Conservation (phyloP, 163 green algal species). For the Scenedesmus sp. region DNA sequence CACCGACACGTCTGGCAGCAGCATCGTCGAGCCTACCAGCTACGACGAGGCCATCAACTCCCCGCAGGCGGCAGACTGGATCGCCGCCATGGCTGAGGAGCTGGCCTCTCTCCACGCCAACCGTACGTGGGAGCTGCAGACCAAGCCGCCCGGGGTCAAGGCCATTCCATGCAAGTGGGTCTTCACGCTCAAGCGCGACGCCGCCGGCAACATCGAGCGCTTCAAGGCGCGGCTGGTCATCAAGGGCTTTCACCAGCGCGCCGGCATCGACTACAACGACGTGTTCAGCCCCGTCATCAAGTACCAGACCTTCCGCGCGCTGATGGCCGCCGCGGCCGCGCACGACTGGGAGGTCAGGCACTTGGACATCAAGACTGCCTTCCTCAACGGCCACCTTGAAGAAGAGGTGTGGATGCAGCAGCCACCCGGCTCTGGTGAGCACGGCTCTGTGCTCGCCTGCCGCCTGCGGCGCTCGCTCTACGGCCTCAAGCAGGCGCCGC, state of each 20-base stretch:
- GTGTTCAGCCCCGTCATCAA: conserved; percentile 50
- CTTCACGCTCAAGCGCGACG: conserved; percentile 56
- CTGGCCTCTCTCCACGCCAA: conserved; percentile 33
- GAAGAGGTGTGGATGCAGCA: conserved; percentile 52
- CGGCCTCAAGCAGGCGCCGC: conserved; percentile 58
- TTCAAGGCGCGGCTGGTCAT: conserved; percentile 58
- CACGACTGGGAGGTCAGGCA: conserved; percentile 50
- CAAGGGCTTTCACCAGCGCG: conserved; percentile 23
- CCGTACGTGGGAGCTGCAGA: conserved; percentile 13
- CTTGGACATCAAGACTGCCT: conserved; percentile 60
- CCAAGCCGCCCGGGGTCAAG: conserved; percentile 21
- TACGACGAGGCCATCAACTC: conserved; percentile 1
- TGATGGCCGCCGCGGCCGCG: conserved; percentile 44
- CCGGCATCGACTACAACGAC: conserved; percentile 17
- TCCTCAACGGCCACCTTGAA: conserved; percentile 58
- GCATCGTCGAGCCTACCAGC: not conserved
- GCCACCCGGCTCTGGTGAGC: conserved; percentile 21
- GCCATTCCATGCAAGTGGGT: conserved; percentile 52
- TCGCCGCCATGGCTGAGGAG: conserved; percentile 43
- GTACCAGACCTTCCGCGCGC: conserved; percentile 27
- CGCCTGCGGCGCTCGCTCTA: conserved; percentile 58
- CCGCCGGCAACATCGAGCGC: conserved; percentile 39
- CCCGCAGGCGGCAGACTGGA: not conserved
- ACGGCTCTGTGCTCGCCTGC: conserved; percentile 18
- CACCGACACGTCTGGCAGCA: not conserved